Conservation (phyloP, 345 rosid species). For the Salix suchowensis region DNA sequence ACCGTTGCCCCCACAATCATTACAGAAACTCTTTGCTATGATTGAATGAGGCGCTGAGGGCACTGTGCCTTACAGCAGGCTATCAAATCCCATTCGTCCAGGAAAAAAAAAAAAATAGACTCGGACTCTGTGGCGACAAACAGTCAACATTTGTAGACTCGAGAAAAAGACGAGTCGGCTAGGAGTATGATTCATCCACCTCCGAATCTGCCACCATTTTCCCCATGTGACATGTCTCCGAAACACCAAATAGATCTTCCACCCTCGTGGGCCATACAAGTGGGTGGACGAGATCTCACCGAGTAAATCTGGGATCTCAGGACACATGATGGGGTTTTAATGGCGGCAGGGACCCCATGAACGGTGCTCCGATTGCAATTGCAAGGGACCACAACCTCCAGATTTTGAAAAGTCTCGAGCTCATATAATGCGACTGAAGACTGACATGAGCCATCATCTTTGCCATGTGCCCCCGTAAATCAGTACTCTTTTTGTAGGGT, state of each 20-base stretch:
- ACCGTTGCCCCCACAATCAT: background rate
- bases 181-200: background rate
- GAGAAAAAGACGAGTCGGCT: slow-evolving; percentile 8
- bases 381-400: background rate
- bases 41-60: background rate
- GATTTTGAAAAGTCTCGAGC: background rate
- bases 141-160: slow-evolving; percentile 37
- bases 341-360: background rate
- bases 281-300: too few species aligned
- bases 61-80: background rate
- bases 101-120: background rate
- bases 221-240: slow-evolving; percentile 32
- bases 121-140: background rate
- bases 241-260: too few species aligned
- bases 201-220: slow-evolving; percentile 13
- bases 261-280: too few species aligned
- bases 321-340: background rate
- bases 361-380: background rate
- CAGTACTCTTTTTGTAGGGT: slow-evolving; percentile 2
- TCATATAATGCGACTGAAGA: slow-evolving; percentile 16
- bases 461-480: slow-evolving; percentile 4
- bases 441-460: slow-evolving; percentile 20
- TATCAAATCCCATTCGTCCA: background rate
- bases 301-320: too few species aligned
- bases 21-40: background rate